phyloP scores from a whole-genome alignment of 139 green algal genomes.

The Coccomyxa sp. region DNA sequence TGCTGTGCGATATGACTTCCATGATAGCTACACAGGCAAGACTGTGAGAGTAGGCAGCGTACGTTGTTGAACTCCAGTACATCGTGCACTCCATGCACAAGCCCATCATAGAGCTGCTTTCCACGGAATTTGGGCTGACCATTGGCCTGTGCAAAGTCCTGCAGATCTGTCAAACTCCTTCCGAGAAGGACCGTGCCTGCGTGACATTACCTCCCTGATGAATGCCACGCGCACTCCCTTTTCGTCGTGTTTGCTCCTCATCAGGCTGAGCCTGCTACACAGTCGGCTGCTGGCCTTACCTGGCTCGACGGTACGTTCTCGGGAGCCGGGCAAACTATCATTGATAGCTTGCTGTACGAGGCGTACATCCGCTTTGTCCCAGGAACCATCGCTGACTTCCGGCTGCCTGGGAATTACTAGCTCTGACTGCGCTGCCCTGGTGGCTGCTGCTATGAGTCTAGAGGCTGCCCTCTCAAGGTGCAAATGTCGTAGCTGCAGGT shows the following conservation, averaged over 20 bases:
- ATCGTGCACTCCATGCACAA: constrained; percentile 48
- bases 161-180: constrained; percentile 38
- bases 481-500: too few relatives aligned
- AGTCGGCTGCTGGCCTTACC: neutral
- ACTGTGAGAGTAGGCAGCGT: neutral
- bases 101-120: constrained; percentile 65
- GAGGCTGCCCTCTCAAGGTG: too few relatives aligned
- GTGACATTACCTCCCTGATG: neutral
- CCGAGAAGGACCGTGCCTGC: constrained; percentile 48
- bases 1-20: neutral
- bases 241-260: too few relatives aligned
- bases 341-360: constrained; percentile 21
- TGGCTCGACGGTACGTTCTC: neutral
- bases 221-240: neutral
- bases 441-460: too few relatives aligned
- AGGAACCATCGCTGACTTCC: constrained; percentile 40
- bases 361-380: constrained; percentile 29
- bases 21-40: neutral
- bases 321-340: neutral
- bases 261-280: neutral
- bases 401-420: constrained; percentile 7
- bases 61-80: constrained; percentile 13
- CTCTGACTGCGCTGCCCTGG: too few relatives aligned
- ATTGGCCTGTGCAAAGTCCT: constrained; percentile 34
- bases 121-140: constrained; percentile 55